These are phyloP conservation scores for Cicer arietinum DNA, from an alignment of 306 rosid genomes.

Conservation along the genomic window DNA sequence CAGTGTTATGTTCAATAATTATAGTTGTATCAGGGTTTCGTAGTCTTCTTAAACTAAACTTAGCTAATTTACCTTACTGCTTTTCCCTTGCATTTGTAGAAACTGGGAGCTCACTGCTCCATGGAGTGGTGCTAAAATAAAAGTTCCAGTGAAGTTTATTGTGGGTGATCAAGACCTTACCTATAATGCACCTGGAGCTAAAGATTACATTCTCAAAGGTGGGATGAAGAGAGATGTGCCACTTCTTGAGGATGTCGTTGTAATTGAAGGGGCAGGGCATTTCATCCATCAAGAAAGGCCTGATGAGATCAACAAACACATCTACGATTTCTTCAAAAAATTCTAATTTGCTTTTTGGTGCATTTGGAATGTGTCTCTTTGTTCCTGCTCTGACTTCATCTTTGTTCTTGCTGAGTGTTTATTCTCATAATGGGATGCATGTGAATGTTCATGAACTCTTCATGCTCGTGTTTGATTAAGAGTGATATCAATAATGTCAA, in stretches of 20 bases:
- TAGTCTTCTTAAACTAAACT: not conserved
- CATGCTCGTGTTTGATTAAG: not conserved
- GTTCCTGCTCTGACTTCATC: not conserved
- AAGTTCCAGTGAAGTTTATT: conserved; percentile 78
- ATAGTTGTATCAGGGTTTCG: not conserved
- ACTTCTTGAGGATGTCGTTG: conserved; percentile 66
- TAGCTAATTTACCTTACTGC: not conserved
- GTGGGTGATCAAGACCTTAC: conserved; percentile 79
- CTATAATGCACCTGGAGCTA: conserved; percentile 55
- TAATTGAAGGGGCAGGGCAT: conserved; percentile 79
- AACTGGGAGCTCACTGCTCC: conserved; percentile 87
- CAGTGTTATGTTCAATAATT: not conserved
- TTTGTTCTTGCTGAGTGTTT: conserved; percentile 19
- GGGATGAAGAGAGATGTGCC: conserved; percentile 75
- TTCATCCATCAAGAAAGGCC: conserved; percentile 71
- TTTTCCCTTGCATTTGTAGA: conserved; percentile 45
- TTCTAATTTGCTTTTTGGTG: conserved; percentile 23
- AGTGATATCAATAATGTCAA: not conserved
- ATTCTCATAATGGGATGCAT: not conserved
- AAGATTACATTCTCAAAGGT: conserved; percentile 82
- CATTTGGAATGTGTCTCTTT: not conserved
- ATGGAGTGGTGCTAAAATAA: conserved; percentile 64
- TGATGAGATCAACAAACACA: conserved; percentile 65
- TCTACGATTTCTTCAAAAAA: conserved; percentile 63
- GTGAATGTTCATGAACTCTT: not conserved